Percentiles rank a stretch among this genome's conserved stretches.
Evolutionary conservation across 352 stramenopile genomes (phyloP).

Genomic region (Pythium guiyangense): DNA sequence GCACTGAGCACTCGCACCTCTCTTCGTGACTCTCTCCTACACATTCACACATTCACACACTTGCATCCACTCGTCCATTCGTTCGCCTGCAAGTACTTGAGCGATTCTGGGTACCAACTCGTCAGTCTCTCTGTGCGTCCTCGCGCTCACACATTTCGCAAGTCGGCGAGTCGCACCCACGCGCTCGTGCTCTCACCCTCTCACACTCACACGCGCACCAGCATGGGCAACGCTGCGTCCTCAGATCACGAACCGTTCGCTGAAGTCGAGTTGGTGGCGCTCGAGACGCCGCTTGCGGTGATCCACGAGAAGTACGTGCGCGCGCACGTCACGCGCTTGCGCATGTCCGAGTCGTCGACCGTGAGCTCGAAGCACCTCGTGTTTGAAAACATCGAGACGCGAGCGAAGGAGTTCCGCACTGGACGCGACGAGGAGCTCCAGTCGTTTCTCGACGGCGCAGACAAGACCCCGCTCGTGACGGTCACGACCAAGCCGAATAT

Average conservation of each 20-base stretch:
- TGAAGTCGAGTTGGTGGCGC: background rate
- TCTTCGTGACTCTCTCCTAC: too few species aligned
- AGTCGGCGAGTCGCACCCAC: background rate
- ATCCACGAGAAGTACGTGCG: slow-evolving; percentile 1
- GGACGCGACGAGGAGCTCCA: background rate
- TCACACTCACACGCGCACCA: background rate
- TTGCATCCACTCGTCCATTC: too few species aligned
- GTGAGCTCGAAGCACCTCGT: background rate
- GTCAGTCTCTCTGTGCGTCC: too few species aligned
- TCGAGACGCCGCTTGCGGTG: background rate
- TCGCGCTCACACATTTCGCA: too few species aligned
- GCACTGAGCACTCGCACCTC: slow-evolving; percentile 75
- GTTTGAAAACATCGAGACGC: background rate
- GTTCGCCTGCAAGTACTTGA: too few species aligned
- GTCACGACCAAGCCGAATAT: background rate
- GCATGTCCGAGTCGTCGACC: background rate
- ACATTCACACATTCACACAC: too few species aligned
- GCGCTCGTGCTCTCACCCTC: background rate
- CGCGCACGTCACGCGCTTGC: background rate
- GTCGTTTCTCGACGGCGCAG: background rate
- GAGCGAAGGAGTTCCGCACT: background rate
- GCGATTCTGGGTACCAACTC: too few species aligned
- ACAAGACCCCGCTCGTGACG: slow-evolving; percentile 1
- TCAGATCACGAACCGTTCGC: background rate
- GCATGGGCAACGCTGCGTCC: slow-evolving; percentile 2